These are phyloP conservation scores for Cajanus cajan DNA, from an alignment of 306 rosid species.

Conservation along the genomic window DNA sequence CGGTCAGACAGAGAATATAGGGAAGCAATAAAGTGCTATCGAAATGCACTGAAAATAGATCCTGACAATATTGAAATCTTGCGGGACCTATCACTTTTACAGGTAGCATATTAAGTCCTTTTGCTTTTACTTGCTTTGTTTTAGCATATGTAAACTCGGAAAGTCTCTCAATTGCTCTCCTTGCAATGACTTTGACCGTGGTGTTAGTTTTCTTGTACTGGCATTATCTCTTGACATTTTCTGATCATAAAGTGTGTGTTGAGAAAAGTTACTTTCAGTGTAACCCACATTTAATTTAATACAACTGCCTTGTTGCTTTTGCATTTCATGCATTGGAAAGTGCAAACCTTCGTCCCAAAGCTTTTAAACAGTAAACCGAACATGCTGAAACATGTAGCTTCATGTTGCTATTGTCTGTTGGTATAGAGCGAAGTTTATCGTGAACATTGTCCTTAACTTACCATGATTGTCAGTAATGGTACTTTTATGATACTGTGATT, in stretches of 20 bases:
- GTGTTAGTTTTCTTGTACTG: background rate
- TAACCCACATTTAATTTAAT: too few species aligned
- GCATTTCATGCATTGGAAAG: too few species aligned
- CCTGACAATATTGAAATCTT: conserved; percentile 96
- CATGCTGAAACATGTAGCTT: background rate
- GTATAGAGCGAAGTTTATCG: background rate
- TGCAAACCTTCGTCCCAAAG: too few species aligned
- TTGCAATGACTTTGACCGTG: background rate
- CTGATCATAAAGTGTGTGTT: background rate
- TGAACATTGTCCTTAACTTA: background rate
- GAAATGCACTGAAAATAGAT: conserved; percentile 91
- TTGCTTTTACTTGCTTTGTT: conserved; percentile 27
- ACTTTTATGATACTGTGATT: background rate
- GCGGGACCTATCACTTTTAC: conserved; percentile 84
- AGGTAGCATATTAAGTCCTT: conserved; percentile 44
- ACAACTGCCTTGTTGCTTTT: too few species aligned
- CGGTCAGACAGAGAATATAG: conserved; percentile 98
- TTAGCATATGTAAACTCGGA: background rate
- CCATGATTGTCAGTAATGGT: background rate
- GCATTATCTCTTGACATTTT: background rate
- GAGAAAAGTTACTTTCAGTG: too few species aligned
- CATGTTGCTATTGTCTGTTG: background rate
- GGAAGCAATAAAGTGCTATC: conserved; percentile 95
- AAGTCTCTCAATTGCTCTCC: background rate
- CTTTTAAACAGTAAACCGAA: too few species aligned